Conservation (phyloP, 441 rosid genomes). For the Mallotus japonicus region DNA sequence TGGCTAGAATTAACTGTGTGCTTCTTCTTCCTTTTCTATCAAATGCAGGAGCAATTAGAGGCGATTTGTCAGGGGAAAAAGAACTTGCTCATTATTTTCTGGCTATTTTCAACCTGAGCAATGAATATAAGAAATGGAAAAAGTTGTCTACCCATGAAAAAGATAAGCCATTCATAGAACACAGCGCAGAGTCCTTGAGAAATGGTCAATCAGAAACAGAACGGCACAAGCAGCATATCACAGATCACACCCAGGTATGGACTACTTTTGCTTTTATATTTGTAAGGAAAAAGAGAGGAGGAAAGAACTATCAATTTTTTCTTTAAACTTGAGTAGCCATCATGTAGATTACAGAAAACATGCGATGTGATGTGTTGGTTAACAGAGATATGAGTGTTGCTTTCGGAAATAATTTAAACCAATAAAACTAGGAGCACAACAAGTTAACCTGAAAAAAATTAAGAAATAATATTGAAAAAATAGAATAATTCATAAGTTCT, state of each 20-base stretch:
- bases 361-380: too few species aligned
- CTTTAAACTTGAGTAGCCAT: neutral
- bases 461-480: too few species aligned
- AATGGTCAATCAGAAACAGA: constrained; percentile 20
- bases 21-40: constrained; percentile 8
- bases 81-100: constrained; percentile 61
- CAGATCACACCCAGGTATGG: constrained; percentile 76
- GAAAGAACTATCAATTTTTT: neutral
- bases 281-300: too few species aligned
- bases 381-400: too few species aligned
- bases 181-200: constrained; percentile 27
- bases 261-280: neutral
- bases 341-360: neutral
- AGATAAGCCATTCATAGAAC: constrained; percentile 17
- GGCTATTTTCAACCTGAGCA: constrained; percentile 50
- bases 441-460: too few species aligned
- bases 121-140: constrained; percentile 67
- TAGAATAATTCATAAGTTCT: neutral
- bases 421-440: too few species aligned
- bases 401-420: too few species aligned
- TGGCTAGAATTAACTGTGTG: neutral
- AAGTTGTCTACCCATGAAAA: constrained; percentile 30
- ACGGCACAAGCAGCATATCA: constrained; percentile 43
- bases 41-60: constrained; percentile 57
- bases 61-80: constrained; percentile 44